A percentile compares a stretch with the other conserved stretches of the same genome.
Evolutionary conservation across 768 basidiomycete species (phyloP).

Genomic region (Sistotremastrum suecicum): DNA sequence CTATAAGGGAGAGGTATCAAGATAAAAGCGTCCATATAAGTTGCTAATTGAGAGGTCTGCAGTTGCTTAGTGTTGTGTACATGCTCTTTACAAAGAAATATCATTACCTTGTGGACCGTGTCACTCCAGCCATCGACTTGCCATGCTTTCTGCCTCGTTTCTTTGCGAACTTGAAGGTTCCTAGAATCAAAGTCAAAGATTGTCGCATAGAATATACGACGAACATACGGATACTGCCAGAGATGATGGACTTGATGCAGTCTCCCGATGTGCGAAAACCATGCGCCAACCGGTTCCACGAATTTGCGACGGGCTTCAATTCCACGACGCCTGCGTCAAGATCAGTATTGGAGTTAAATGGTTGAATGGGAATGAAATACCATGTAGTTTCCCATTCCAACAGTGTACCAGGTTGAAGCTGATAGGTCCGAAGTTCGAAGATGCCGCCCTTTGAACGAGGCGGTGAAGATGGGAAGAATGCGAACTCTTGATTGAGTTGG

Average conservation of each 20-base stretch:
- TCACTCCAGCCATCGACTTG: constrained; percentile 90
- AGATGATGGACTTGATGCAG: constrained; percentile 87
- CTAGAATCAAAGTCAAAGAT: constrained; percentile 21
- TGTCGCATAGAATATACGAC: constrained; percentile 5
- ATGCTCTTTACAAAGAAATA: constrained; percentile 1
- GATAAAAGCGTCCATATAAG: constrained; percentile 78
- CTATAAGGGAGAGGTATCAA: constrained; percentile 69
- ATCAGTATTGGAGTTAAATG: neutral
- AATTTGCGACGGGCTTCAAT: constrained; percentile 87
- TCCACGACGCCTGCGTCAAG: constrained; percentile 59
- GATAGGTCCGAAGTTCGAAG: constrained; percentile 87
- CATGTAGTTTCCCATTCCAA: constrained; percentile 94
- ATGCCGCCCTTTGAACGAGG: constrained; percentile 80
- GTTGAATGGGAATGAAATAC: constrained; percentile 21
- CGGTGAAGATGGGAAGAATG: constrained; percentile 84
- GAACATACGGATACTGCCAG: constrained; percentile 85
- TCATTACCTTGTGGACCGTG: constrained; percentile 74
- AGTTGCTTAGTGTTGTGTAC: constrained; percentile 6
- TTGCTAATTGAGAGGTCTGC: constrained; percentile 81
- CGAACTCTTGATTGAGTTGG: constrained; percentile 88
- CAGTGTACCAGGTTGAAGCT: constrained; percentile 75
- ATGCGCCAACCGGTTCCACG: constrained; percentile 78
- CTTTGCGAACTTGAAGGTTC: constrained; percentile 67
- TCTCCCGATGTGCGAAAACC: constrained; percentile 80
- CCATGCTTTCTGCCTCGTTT: constrained; percentile 84